Base-by-base conservation (phyloP, 2,329 filamentous ascomycete genomes). In the Rhinocladiella similis region DNA sequence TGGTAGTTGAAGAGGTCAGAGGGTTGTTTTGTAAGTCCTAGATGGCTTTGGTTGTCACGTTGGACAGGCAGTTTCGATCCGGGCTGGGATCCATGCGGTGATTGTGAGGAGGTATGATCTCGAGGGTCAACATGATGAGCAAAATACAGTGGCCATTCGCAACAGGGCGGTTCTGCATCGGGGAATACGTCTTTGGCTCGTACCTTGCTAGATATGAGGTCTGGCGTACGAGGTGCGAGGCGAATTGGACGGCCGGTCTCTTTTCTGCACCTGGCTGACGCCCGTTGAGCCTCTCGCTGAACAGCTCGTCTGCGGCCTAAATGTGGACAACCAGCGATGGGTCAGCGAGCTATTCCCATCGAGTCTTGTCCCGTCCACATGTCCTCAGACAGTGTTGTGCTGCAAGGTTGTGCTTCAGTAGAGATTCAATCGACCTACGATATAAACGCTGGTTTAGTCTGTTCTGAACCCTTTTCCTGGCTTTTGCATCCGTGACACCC, bases 401-500 rank as follows among this genome's bases (percentile, higher is more conserved):
- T 27, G 29, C 29, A 33, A 33, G 6, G 29, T 7, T 33, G 29
- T 33, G 29, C 5, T 12, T 33, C 29, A 10, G 29, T 2, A 25
- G 22, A 4, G 22, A 25, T 25, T 4, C 7, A 25, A 25, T 38
- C 38, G 3, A 54, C 55, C 14, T 51, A 58, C 55, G 55, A 42
- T 47, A 54, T 22, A 47, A 47, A 13, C 47, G 47, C 20, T 58
- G 55, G 19, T 54, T 49, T n/a, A 58, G 18, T 16, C 50, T 46
- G 16, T 54, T 58, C 35, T 58, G 55, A 20, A 58, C 45, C 25
- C 33, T 50, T 25, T 51, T 58, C 36, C 55, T 50, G 18, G 33
- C 35, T 16, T 35, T 47, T 2, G 47, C 41, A 16, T 58, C 55
- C 5, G 50, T 42, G 18, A 58, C 19, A 12, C 55, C 41, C 12